Base-by-base conservation (phyloP, 2,329 filamentous ascomycete species). In the Aspergillus fumigatus region DNA sequence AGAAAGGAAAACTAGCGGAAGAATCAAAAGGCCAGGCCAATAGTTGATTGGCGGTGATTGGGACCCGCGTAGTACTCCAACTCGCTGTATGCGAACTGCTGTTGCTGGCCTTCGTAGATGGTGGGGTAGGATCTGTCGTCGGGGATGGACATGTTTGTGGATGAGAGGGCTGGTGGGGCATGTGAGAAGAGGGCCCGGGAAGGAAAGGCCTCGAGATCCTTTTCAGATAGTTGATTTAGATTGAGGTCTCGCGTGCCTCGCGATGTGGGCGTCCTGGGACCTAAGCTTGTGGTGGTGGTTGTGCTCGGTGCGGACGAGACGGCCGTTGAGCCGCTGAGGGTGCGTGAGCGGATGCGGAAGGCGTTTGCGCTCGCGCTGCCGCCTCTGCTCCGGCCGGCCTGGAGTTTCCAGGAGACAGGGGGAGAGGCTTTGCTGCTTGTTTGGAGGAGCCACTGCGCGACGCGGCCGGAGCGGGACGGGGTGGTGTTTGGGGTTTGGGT, bases 281-380 rank as follows among this genome's bases (percentile, higher is more conserved):
- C 60, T 66, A n/a, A 64, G 23, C 47, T 21, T 14, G 35, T 45
- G 23, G 23, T 38, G 50, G 14, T 45, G 11, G 32, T 47, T 11
- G 40, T 45, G 48, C 21, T 45, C 11, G 35, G 27, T 2, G 48
- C 11, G 48, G 64, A 64, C 1, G 70, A 73, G 23, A 63, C 63
- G 43, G 72, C 47, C 2, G 73, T 75, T 6, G 72, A 72, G 17
- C 69, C 70, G 53, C 73, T 75, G 17, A 73, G 50, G 1, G 70
- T 74, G 26, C 70, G 73, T 23, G 63, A 58, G 51, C 64, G 66
- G 51, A 65, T 62, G 49, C 64, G 65, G 35, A 69, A 65, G 61
- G 66, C 62, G n/a, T 10, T 29, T 29, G 9, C 27, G 27, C 27
- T 29, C 4, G 27, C 27, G 9, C 52, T 53, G 17, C 64, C 66